These are phyloP conservation scores for Clitopilus passeckerianus DNA, from an alignment of 768 basidiomycete species.

Conservation along the genomic window DNA sequence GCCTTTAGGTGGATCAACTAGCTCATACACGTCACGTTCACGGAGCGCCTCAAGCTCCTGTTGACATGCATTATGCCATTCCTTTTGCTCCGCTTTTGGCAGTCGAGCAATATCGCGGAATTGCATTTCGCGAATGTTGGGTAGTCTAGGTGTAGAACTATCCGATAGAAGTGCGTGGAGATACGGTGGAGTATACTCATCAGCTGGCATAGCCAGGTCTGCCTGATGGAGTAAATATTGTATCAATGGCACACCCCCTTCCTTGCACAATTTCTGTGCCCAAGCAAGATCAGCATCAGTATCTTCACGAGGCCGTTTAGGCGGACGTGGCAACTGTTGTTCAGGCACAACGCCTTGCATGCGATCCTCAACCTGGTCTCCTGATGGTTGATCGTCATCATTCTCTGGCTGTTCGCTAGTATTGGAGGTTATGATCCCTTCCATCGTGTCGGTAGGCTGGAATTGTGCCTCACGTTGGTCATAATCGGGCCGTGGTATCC, in stretches of 20 bases:
- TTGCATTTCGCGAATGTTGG: neutral
- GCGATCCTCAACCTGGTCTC: neutral
- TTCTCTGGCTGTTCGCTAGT: too few relatives aligned
- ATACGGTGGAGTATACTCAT: neutral
- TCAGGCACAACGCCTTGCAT: too few relatives aligned
- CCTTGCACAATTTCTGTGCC: neutral
- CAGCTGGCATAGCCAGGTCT: neutral
- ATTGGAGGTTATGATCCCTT: too few relatives aligned
- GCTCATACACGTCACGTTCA: neutral
- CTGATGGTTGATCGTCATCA: too few relatives aligned
- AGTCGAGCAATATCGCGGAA: constrained; percentile 2
- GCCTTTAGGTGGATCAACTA: constrained; percentile 7
- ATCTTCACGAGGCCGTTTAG: too few relatives aligned
- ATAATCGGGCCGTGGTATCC: too few relatives aligned
- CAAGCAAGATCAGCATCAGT: neutral
- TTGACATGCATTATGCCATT: neutral
- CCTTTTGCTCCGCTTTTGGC: neutral
- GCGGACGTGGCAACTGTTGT: too few relatives aligned
- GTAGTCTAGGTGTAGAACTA: neutral
- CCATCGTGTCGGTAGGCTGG: too few relatives aligned
- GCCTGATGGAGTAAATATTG: neutral
- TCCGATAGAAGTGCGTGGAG: too few relatives aligned
- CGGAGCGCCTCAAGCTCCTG: neutral
- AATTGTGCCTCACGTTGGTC: too few relatives aligned
- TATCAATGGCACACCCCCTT: neutral